Percentiles rank a stretch among this genome's conserved stretches.
phyloP scores from a whole-genome alignment of 495 filamentous ascomycete species.

The Sabuloglossum arenarium region DNA sequence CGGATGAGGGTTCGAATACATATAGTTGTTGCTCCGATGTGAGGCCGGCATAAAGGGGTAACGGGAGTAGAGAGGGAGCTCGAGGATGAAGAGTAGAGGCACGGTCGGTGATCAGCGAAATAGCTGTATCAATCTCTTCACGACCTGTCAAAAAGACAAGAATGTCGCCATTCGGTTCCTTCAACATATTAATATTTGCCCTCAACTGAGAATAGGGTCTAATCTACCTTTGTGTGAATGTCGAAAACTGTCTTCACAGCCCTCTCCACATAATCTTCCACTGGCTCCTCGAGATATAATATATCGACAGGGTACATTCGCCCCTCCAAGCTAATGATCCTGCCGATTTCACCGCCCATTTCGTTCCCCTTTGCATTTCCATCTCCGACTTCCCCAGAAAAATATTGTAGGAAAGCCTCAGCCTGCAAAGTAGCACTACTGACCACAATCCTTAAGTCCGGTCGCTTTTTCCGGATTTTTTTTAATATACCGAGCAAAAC shows the following conservation, averaged over 20 bases:
- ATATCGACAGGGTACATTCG: constrained; percentile 84
- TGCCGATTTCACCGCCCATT: constrained; percentile 25
- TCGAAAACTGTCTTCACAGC: constrained; percentile 80
- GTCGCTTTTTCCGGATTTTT: constrained; percentile 67
- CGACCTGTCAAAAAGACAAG: constrained; percentile 82
- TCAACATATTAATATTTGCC: neutral
- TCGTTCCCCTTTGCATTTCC: constrained; percentile 9
- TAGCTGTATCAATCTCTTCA: constrained; percentile 74
- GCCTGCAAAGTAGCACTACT: constrained; percentile 91
- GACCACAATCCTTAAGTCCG: constrained; percentile 73
- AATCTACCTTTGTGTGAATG: constrained; percentile 61
- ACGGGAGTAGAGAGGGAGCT: constrained; percentile 44
- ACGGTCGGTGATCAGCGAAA: constrained; percentile 62
- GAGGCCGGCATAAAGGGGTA: constrained; percentile 80
- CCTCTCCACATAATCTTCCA: constrained; percentile 75
- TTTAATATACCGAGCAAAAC: constrained; percentile 85
- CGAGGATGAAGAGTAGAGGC: constrained; percentile 51
- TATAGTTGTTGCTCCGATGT: constrained; percentile 80
- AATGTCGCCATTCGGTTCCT: constrained; percentile 52
- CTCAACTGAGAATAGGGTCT: neutral
- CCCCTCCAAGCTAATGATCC: constrained; percentile 79
- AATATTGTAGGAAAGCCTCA: constrained; percentile 72
- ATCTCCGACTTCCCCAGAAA: constrained; percentile 28
- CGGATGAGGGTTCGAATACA: constrained; percentile 72
- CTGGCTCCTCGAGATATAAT: constrained; percentile 59